phyloP scores from a whole-genome alignment of 192 early-diverging fungal species.

The Gonapodya sp. region DNA sequence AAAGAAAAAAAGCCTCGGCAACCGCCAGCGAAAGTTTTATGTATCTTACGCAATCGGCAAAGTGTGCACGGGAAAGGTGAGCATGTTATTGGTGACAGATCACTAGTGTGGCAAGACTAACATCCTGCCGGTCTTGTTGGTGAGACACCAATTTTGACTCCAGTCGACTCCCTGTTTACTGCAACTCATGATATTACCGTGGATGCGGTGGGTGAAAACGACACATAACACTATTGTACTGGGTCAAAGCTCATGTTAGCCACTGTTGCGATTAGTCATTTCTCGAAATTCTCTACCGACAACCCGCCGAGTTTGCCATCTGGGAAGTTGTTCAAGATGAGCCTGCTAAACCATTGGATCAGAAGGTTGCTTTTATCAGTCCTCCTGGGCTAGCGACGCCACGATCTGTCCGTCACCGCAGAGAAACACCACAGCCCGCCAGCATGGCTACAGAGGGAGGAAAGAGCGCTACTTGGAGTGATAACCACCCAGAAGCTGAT shows the following conservation, averaged over 20 bases:
- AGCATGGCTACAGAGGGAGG: neutral
- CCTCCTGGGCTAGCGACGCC: neutral
- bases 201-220: neutral
- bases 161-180: neutral
- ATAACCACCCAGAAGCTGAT: neutral
- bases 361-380: neutral
- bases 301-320: neutral
- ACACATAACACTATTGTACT: too few relatives aligned
- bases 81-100: neutral
- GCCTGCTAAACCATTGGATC: neutral
- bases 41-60: neutral
- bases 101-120: neutral
- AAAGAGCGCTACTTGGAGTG: neutral
- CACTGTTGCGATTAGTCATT: neutral
- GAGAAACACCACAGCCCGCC: neutral
- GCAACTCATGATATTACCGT: neutral
- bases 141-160: neutral
- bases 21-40: neutral
- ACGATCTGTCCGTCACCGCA: neutral
- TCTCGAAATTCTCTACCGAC: neutral
- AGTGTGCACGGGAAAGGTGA: neutral
- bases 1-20: neutral
- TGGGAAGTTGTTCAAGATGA: neutral
- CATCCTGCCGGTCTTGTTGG: neutral
- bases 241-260: too few relatives aligned